A percentile compares a stretch with the other conserved stretches of the same genome.
Evolutionary conservation across 768 basidiomycete genomes (phyloP).

Genomic region (Suillus placidus): DNA sequence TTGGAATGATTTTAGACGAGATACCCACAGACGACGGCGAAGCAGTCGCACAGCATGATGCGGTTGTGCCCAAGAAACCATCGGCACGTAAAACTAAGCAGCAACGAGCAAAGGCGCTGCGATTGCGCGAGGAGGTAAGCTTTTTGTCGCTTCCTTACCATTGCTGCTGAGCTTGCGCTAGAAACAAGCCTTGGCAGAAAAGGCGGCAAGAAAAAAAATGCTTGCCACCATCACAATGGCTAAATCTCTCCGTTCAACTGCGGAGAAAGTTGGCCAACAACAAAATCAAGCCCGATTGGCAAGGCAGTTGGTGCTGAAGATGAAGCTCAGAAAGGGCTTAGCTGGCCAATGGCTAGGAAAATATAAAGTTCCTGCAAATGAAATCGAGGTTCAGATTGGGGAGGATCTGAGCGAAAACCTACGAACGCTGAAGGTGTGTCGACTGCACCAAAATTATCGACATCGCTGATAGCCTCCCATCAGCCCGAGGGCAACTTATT

Average conservation of each 20-base stretch:
- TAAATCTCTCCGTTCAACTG: conserved; percentile 51
- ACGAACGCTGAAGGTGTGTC: conserved; percentile 75
- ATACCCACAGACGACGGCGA: conserved; percentile 44
- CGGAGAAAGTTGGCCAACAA: conserved; percentile 37
- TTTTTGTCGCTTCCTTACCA: neutral
- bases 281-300: conserved; percentile 41
- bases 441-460: neutral
- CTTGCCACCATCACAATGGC: conserved; percentile 58
- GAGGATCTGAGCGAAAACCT: conserved; percentile 88
- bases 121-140: conserved; percentile 64
- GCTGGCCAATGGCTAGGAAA: conserved; percentile 80
- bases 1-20: conserved; percentile 69
- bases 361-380: conserved; percentile 67
- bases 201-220: conserved; percentile 61
- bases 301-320: conserved; percentile 45
- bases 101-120: conserved; percentile 70
- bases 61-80: conserved; percentile 40
- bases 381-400: conserved; percentile 84
- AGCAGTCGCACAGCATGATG: conserved; percentile 34
- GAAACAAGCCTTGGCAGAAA: conserved; percentile 68
- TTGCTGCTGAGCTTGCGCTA: conserved; percentile 26
- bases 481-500: conserved; percentile 95
- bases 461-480: neutral
- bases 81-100: conserved; percentile 58
- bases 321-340: conserved; percentile 64